Conservation (phyloP, 73 alveolate species). For the Tetrahymena elliotti region DNA sequence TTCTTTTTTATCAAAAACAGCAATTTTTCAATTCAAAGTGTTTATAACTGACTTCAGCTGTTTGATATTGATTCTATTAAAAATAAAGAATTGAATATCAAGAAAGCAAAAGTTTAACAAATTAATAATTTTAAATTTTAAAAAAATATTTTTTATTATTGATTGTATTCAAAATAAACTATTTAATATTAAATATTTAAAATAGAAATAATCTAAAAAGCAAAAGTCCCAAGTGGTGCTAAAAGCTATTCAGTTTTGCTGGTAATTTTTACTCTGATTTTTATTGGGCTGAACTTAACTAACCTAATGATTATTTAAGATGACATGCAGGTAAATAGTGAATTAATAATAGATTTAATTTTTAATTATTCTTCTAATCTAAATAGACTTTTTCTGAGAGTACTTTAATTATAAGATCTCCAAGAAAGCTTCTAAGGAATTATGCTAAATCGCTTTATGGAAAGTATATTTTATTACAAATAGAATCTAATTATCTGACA, state of each 20-base stretch:
- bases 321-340: neutral
- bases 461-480: neutral
- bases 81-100: too few relatives aligned
- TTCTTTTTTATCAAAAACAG: too few relatives aligned
- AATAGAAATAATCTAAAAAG: neutral
- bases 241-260: neutral
- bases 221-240: neutral
- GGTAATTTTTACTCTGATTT: neutral
- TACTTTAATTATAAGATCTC: neutral
- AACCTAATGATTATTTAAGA: neutral
- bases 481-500: neutral
- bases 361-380: neutral
- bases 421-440: neutral
- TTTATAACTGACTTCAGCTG: too few relatives aligned
- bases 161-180: too few relatives aligned
- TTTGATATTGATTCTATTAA: too few relatives aligned
- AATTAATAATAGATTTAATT: too few relatives aligned
- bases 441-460: neutral
- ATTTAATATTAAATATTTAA: neutral
- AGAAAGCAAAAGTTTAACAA: too few relatives aligned
- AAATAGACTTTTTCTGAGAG: neutral
- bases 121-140: too few relatives aligned
- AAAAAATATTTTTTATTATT: too few relatives aligned
- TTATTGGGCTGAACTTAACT: neutral
- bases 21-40: too few relatives aligned